These are phyloP conservation scores for Epichloe baconii DNA, from an alignment of 2,329 filamentous ascomycete genomes.

Conservation along the genomic window DNA sequence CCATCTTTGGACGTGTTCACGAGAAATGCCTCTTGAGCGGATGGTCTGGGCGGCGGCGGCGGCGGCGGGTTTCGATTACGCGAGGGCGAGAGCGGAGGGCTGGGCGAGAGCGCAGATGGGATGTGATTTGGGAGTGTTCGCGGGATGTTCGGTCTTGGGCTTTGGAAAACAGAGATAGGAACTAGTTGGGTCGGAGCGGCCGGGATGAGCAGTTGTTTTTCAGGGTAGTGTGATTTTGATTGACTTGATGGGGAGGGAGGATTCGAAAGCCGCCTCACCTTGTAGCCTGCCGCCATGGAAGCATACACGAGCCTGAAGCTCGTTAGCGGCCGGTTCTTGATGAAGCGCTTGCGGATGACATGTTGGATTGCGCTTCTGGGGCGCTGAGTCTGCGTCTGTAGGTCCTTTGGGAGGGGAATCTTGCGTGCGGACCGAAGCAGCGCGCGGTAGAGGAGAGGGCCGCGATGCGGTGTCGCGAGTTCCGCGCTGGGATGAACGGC, in stretches of 20 bases:
- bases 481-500: constrained; percentile 32
- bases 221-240: not conserved
- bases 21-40: constrained; percentile 17
- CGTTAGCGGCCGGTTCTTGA: constrained; percentile 41
- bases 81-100: constrained; percentile 8
- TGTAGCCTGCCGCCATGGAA: constrained; percentile 56
- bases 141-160: constrained; percentile 23
- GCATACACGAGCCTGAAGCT: constrained; percentile 47
- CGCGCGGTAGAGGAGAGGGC: constrained; percentile 61
- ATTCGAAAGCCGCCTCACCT: constrained; percentile 24
- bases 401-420: constrained; percentile 38
- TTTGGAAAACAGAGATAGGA: constrained; percentile 27
- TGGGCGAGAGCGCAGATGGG: constrained; percentile 23
- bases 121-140: constrained; percentile 28
- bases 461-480: constrained; percentile 40
- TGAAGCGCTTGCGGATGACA: constrained; percentile 50
- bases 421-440: constrained; percentile 46
- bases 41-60: constrained; percentile 6
- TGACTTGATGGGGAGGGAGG: too few relatives aligned
- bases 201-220: not conserved
- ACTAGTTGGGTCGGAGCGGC: constrained; percentile 11
- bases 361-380: constrained; percentile 21
- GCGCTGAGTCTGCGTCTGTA: constrained; percentile 3
- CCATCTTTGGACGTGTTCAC: constrained; percentile 21
- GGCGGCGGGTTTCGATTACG: constrained; percentile 8